These are phyloP conservation scores for Arachis monticola DNA, from an alignment of 331 rosid species.

Conservation along the genomic window DNA sequence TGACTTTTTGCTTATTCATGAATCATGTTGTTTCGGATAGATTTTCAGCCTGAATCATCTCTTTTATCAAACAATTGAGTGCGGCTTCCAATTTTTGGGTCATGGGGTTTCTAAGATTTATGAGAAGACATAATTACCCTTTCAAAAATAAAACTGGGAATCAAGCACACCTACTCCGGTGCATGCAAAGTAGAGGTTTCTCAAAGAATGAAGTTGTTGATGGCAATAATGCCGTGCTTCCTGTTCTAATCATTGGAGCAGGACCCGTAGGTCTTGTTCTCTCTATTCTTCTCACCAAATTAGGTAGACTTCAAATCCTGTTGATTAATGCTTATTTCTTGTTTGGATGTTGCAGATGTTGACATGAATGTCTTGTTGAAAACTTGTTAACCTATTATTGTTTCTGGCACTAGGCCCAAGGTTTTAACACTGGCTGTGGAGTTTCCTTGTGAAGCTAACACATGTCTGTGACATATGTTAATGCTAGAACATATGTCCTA, in stretches of 20 bases:
- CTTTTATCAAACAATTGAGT: constrained; percentile 21
- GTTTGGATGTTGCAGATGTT: constrained; percentile 26
- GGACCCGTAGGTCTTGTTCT: constrained; percentile 95
- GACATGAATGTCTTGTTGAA: neutral
- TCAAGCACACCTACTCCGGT: constrained; percentile 37
- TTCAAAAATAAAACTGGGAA: constrained; percentile 42
- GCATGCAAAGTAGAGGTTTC: constrained; percentile 56
- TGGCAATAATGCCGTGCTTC: constrained; percentile 60
- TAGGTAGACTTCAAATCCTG: constrained; percentile 54
- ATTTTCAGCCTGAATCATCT: constrained; percentile 14
- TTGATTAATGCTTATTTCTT: constrained; percentile 14
- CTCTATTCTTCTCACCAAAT: constrained; percentile 76
- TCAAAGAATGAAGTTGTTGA: constrained; percentile 50
- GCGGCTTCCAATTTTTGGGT: constrained; percentile 37
- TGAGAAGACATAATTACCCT: constrained; percentile 49
- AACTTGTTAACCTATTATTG: neutral
- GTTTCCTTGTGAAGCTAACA: constrained; percentile 22
- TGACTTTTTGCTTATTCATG: constrained; percentile 20
- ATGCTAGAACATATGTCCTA: constrained; percentile 19
- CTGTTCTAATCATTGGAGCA: constrained; percentile 84
- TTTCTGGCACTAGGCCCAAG: constrained; percentile 15
- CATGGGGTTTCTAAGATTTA: constrained; percentile 59
- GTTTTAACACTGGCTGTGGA: constrained; percentile 14
- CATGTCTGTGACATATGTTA: neutral
- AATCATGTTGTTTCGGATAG: constrained; percentile 23